phyloP scores from a whole-genome alignment of 495 filamentous ascomycete genomes.

The Cercophora scortea region DNA sequence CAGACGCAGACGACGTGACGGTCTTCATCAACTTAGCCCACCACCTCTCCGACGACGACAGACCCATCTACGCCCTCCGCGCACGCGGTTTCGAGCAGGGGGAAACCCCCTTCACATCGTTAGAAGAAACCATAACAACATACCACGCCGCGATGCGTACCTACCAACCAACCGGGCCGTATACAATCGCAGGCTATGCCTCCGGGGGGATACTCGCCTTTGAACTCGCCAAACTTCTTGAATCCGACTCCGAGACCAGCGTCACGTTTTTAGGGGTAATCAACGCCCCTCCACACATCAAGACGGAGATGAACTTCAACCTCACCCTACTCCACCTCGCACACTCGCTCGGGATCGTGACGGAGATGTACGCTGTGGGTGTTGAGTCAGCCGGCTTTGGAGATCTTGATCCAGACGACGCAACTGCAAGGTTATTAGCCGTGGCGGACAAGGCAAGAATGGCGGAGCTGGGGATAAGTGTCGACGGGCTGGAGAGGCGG shows the following conservation, averaged over 20 bases:
- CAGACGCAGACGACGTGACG: constrained; percentile 48
- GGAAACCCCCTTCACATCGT: constrained; percentile 24
- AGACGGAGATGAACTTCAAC: constrained; percentile 36
- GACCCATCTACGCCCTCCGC: constrained; percentile 47
- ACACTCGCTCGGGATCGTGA: constrained; percentile 41
- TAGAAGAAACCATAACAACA: constrained; percentile 25
- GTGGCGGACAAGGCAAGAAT: constrained; percentile 17
- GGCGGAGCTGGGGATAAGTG: constrained; percentile 31
- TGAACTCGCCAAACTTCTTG: constrained; percentile 41
- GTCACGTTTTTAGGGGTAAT: constrained; percentile 29
- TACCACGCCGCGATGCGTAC: constrained; percentile 38
- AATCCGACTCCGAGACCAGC: constrained; percentile 11
- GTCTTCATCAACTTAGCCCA: constrained; percentile 46
- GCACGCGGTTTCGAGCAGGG: constrained; percentile 42
- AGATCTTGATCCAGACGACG: neutral
- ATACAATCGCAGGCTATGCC: constrained; percentile 49
- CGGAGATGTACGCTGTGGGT: constrained; percentile 23
- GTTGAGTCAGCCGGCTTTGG: constrained; percentile 9
- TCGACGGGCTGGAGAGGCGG: constrained; percentile 28
- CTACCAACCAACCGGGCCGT: constrained; percentile 45
- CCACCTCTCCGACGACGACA: constrained; percentile 18
- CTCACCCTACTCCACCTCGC: constrained; percentile 37
- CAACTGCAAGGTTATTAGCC: constrained; percentile 8
- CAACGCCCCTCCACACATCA: constrained; percentile 47
- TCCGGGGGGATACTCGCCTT: constrained; percentile 49